A percentile compares a stretch with the other conserved stretches of the same genome.
Evolutionary conservation across 169 alveolate species (phyloP).

Genomic region (Cryptosporidium andersoni): DNA sequence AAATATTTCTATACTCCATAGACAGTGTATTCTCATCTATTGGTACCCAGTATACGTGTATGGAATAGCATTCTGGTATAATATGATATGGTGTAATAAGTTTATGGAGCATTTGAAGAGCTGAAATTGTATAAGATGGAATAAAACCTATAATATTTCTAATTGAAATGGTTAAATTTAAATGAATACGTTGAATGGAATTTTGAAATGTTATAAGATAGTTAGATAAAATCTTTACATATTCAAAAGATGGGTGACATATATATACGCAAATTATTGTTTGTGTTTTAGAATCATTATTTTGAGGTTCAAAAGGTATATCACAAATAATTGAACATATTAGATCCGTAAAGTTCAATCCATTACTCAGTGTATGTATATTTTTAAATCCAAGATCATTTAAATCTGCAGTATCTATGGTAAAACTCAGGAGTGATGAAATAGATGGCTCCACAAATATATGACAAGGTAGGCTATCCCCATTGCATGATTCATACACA

Average conservation of each 20-base stretch:
- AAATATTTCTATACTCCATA: constrained; percentile 38
- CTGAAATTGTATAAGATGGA: constrained; percentile 44
- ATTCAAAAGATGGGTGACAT: constrained; percentile 53
- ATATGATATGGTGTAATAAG: constrained; percentile 14
- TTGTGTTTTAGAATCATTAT: constrained; percentile 3
- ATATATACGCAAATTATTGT: constrained; percentile 13
- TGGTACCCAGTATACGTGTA: constrained; percentile 55
- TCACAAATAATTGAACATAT: constrained; percentile 32
- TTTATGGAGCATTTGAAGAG: constrained; percentile 29
- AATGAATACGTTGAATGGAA: background rate
- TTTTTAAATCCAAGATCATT: constrained; percentile 48
- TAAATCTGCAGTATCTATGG: constrained; percentile 50
- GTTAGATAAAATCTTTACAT: background rate
- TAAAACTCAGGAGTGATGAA: constrained; percentile 45
- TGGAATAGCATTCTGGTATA: constrained; percentile 59
- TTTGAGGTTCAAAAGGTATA: constrained; percentile 14
- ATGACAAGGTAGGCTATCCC: constrained; percentile 10
- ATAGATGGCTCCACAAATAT: constrained; percentile 55
- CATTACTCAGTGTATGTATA: constrained; percentile 26
- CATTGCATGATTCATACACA: constrained; percentile 12
- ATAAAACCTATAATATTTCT: constrained; percentile 52
- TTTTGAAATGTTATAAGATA: no score
- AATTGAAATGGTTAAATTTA: constrained; percentile 5
- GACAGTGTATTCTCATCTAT: constrained; percentile 50
- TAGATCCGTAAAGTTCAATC: constrained; percentile 33